A percentile compares a stretch with the other conserved stretches of the same genome.
Conservation (phyloP, 2,329 filamentous ascomycete genomes). For the Torrubiellomyces zombiae region DNA sequence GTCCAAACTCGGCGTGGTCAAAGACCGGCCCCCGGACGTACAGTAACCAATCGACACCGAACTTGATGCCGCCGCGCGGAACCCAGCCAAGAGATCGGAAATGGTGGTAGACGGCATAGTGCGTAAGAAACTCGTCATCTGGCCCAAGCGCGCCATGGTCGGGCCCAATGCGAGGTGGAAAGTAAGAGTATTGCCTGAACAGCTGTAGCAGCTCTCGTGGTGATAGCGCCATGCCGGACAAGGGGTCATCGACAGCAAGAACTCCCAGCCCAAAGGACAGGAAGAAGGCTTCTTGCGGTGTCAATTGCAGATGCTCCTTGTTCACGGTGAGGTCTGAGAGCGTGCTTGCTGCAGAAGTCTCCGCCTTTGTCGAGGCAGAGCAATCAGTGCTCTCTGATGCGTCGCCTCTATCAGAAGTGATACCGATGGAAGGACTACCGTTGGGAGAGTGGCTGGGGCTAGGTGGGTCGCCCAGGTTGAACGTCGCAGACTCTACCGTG, state of each 20-base stretch:
- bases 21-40: slow-evolving; percentile 91
- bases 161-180: slow-evolving; percentile 34
- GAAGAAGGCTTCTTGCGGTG: slow-evolving; percentile 83
- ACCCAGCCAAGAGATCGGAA: slow-evolving; percentile 95
- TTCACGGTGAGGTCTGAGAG: slow-evolving; percentile 22
- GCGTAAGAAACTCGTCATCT: slow-evolving; percentile 71
- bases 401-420: too few relatives aligned
- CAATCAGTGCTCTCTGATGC: background rate
- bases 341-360: too few relatives aligned
- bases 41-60: slow-evolving; percentile 85
- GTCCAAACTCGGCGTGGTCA: slow-evolving; percentile 82
- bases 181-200: slow-evolving; percentile 54
- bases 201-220: slow-evolving; percentile 43
- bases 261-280: slow-evolving; percentile 65
- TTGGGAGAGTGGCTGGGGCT: slow-evolving; percentile 22
- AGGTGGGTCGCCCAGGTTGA: slow-evolving; percentile 33
- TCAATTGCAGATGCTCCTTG: slow-evolving; percentile 80
- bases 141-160: slow-evolving; percentile 34
- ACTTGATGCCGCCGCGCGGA: slow-evolving; percentile 81
- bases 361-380: background rate
- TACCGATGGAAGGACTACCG: too few relatives aligned
- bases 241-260: slow-evolving; percentile 42
- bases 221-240: slow-evolving; percentile 27
- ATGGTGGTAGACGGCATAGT: slow-evolving; percentile 87
- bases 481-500: slow-evolving; percentile 47